Conservation (phyloP, 2,329 filamentous ascomycete genomes). For the Colletotrichum tropicicola region DNA sequence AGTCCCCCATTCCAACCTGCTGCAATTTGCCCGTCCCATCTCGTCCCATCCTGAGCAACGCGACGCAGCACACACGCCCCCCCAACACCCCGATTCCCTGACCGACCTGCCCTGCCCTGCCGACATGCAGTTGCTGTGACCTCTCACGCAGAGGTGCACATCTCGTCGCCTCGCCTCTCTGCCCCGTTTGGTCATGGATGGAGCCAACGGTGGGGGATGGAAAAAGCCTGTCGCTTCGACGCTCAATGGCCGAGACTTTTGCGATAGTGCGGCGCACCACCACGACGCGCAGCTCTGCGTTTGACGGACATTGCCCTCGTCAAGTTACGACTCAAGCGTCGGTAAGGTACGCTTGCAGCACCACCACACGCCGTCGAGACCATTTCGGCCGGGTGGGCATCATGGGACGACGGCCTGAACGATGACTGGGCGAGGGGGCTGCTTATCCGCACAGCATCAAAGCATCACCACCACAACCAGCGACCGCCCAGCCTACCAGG, state of each 20-base stretch:
- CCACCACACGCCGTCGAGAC: not conserved
- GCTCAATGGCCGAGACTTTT: not conserved
- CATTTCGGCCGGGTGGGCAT: not conserved
- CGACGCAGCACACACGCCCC: too few species aligned
- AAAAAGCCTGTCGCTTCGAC: not conserved
- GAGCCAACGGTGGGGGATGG: not conserved
- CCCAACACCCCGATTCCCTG: not conserved
- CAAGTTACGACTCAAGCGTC: conserved; percentile 10
- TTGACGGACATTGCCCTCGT: not conserved
- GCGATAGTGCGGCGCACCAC: not conserved
- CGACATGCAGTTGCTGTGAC: conserved; percentile 6
- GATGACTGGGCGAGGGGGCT: not conserved
- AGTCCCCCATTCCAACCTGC: conserved; percentile 19
- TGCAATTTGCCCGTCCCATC: conserved; percentile 11
- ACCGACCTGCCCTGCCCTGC: not conserved
- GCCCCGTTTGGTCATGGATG: too few species aligned
- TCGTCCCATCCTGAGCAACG: not conserved
- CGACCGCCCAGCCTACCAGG: conserved; percentile 3
- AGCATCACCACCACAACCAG: conserved; percentile 1
- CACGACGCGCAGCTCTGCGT: not conserved
- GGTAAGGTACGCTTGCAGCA: conserved; percentile 12
- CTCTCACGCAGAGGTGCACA: not conserved
- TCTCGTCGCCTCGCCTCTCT: too few species aligned
- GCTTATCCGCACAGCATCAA: not conserved
- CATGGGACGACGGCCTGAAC: not conserved